These are phyloP conservation scores for Pseudogymnoascus sp. DNA, from an alignment of 2,329 filamentous ascomycete genomes.

Conservation along the genomic window DNA sequence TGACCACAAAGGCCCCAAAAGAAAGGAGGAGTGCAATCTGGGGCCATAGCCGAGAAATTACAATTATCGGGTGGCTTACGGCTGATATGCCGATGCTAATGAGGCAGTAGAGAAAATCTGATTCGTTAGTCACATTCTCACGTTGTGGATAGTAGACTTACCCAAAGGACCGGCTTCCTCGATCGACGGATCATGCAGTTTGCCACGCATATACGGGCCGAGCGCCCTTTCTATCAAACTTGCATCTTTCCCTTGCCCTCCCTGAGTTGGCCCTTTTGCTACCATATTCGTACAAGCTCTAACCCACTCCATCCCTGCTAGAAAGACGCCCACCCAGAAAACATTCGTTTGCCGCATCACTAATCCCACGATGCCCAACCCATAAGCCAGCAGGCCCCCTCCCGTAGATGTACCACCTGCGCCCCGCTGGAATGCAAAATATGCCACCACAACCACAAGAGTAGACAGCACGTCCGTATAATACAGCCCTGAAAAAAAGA, in stretches of 20 bases:
- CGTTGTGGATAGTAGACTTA: constrained; percentile 26
- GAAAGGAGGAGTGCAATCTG: constrained; percentile 52
- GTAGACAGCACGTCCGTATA: constrained; percentile 90
- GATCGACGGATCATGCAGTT: constrained; percentile 47
- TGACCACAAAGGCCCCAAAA: constrained; percentile 69
- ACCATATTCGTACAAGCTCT: constrained; percentile 36
- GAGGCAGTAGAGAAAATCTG: constrained; percentile 47
- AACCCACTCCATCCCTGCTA: constrained; percentile 52
- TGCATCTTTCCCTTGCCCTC: constrained; percentile 11
- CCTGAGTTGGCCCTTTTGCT: constrained; percentile 11
- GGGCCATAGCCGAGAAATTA: constrained; percentile 45
- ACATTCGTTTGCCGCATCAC: constrained; percentile 90
- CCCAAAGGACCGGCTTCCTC: constrained; percentile 41
- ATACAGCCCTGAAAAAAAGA: constrained; percentile 93
- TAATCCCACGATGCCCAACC: constrained; percentile 57
- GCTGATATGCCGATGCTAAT: constrained; percentile 56
- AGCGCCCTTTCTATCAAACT: neutral
- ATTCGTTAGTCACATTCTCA: constrained; percentile 17
- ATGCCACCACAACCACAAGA: constrained; percentile 61
- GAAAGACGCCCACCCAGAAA: constrained; percentile 82
- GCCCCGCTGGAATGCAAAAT: constrained; percentile 40
- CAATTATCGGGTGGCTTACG: constrained; percentile 37
- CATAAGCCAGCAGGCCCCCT: constrained; percentile 29
- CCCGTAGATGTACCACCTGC: constrained; percentile 15
- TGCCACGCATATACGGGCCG: constrained; percentile 34